These are phyloP conservation scores for Paramecium sexaurelia DNA, from an alignment of 73 alveolate species.

Conservation along the genomic window DNA sequence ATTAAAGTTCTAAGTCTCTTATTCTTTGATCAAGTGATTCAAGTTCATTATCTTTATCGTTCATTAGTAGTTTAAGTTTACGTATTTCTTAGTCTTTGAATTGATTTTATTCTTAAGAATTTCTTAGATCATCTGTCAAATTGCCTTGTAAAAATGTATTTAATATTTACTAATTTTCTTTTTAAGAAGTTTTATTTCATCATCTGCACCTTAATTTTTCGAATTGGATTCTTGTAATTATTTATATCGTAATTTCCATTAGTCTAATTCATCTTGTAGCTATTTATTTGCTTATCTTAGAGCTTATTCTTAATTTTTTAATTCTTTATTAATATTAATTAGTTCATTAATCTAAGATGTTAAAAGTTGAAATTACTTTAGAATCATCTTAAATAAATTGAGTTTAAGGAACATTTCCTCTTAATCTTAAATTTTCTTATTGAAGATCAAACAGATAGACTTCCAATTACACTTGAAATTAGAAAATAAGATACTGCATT, in stretches of 20 bases:
- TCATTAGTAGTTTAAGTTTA: background rate
- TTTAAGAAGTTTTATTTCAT: background rate
- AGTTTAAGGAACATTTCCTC: background rate
- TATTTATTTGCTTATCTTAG: background rate
- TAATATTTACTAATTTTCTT: background rate
- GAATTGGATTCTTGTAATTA: background rate
- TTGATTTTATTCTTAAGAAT: background rate
- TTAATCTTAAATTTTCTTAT: background rate
- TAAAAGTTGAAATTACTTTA: background rate
- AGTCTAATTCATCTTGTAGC: background rate
- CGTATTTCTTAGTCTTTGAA: conserved; percentile 1
- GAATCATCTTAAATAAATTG: background rate
- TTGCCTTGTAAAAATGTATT: background rate
- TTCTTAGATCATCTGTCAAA: background rate
- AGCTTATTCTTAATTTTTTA: background rate
- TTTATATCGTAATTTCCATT: conserved; percentile 22
- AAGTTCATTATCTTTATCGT: conserved; percentile 37
- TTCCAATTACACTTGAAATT: background rate
- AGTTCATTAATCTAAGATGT: background rate
- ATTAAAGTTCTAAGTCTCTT: background rate
- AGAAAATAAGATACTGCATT: background rate
- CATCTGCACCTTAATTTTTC: background rate
- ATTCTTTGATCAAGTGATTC: background rate
- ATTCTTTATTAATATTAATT: background rate
- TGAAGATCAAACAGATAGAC: background rate